Percentiles rank a stretch among this genome's conserved stretches.
Evolutionary conservation across 495 filamentous ascomycete genomes (phyloP).

Genomic region (Letharia lupina): DNA sequence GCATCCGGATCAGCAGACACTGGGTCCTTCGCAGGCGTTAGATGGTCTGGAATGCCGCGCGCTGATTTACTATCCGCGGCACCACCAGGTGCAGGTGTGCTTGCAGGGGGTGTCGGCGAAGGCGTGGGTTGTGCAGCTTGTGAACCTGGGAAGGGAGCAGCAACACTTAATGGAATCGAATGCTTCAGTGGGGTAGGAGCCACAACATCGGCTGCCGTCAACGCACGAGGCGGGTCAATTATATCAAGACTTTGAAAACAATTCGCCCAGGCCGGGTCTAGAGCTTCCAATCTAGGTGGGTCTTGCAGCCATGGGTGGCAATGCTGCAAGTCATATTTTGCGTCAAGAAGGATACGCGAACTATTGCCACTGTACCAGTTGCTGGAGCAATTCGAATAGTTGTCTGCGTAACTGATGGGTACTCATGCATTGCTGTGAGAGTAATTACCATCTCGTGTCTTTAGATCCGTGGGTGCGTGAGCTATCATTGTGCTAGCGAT

Average conservation of each 20-base stretch:
- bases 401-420: neutral
- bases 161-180: neutral
- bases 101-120: neutral
- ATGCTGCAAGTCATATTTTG: neutral
- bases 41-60: too few relatives aligned
- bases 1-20: too few relatives aligned
- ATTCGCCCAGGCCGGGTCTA: neutral
- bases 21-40: too few relatives aligned
- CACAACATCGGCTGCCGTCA: neutral
- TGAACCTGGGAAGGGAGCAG: neutral
- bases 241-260: neutral
- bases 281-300: neutral
- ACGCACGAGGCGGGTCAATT: neutral
- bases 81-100: neutral
- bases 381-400: neutral
- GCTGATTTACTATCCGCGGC: too few relatives aligned
- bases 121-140: neutral
- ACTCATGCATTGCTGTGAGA: neutral
- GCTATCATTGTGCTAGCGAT: neutral
- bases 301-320: neutral
- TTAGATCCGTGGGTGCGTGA: neutral
- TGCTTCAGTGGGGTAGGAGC: neutral
- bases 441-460: neutral
- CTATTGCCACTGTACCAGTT: neutral
- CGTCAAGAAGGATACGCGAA: neutral